Evolutionary conservation across 192 early-diverging fungal species (phyloP).

Genomic region (Coemansia sp.): DNA sequence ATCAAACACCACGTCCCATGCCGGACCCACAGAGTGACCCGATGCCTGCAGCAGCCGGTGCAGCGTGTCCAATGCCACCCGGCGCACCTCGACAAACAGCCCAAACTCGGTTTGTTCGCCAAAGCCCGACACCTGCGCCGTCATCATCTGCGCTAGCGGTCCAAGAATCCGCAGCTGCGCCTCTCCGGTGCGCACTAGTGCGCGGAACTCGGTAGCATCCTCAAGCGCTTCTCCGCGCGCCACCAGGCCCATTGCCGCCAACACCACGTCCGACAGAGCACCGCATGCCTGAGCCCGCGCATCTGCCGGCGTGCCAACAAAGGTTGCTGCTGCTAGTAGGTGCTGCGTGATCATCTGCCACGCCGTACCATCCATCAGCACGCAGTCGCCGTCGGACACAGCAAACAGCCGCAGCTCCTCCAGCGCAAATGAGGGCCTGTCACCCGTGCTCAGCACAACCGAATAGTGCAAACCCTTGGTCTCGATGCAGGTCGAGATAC

Average conservation of each 20-base stretch:
- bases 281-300: conserved; percentile 77
- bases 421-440: conserved; percentile 38
- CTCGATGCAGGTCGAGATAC: neutral
- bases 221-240: conserved; percentile 31
- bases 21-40: conserved; percentile 78
- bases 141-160: conserved; percentile 61
- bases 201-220: conserved; percentile 2
- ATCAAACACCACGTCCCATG: conserved; percentile 90
- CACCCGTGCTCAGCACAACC: neutral
- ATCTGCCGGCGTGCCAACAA: conserved; percentile 46
- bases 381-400: conserved; percentile 19
- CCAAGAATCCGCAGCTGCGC: conserved; percentile 62
- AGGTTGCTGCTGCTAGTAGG: conserved; percentile 73
- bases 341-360: conserved; percentile 59
- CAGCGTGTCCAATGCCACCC: conserved; percentile 81
- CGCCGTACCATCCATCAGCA: conserved; percentile 24
- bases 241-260: conserved; percentile 66
- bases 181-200: conserved; percentile 58
- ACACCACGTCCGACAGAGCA: conserved; percentile 70
- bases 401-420: conserved; percentile 31
- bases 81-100: conserved; percentile 72
- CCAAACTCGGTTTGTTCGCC: conserved; percentile 6
- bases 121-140: neutral
- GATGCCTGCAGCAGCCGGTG: conserved; percentile 86
- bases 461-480: no score